Evolutionary conservation across 1,284 basidiomycete species (phyloP).

Genomic region (Coniferiporia weirii): DNA sequence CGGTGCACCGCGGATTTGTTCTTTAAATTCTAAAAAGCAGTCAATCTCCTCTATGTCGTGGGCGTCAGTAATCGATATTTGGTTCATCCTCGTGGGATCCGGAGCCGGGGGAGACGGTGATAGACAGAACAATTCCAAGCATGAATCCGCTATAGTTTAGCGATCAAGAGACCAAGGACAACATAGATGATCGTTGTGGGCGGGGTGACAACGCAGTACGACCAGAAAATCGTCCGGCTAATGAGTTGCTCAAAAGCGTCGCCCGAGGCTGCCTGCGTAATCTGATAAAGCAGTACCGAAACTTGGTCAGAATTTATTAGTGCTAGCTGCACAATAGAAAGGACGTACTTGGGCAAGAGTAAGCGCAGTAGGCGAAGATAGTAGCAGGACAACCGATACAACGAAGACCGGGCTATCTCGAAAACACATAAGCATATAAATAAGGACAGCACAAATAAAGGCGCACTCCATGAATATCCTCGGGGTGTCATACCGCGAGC

Average conservation of each 20-base stretch:
- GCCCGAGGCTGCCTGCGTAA: conserved; percentile 75
- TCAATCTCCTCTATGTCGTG: too few species aligned
- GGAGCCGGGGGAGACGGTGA: too few species aligned
- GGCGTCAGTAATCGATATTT: too few species aligned
- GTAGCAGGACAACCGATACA: conserved; percentile 68
- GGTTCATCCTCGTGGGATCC: too few species aligned
- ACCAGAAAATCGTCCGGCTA: conserved; percentile 77
- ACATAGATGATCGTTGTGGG: conserved; percentile 73
- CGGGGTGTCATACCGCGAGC: conserved; percentile 56
- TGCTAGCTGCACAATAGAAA: not conserved
- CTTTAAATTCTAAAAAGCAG: too few species aligned
- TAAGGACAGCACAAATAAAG: conserved; percentile 16
- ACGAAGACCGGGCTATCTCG: conserved; percentile 72
- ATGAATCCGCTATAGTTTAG: conserved; percentile 32
- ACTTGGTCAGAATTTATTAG: not conserved
- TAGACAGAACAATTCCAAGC: not conserved
- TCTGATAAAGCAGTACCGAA: conserved; percentile 38
- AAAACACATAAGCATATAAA: conserved; percentile 3
- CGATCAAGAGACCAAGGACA: conserved; percentile 61
- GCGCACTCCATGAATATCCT: conserved; percentile 71
- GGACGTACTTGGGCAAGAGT: conserved; percentile 67
- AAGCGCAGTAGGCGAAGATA: conserved; percentile 77
- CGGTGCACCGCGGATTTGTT: too few species aligned
- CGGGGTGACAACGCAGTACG: conserved; percentile 77
- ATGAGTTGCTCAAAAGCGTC: conserved; percentile 90